Base-by-base conservation (phyloP, 768 basidiomycete genomes). In the Cystobasidium ongulense region DNA sequence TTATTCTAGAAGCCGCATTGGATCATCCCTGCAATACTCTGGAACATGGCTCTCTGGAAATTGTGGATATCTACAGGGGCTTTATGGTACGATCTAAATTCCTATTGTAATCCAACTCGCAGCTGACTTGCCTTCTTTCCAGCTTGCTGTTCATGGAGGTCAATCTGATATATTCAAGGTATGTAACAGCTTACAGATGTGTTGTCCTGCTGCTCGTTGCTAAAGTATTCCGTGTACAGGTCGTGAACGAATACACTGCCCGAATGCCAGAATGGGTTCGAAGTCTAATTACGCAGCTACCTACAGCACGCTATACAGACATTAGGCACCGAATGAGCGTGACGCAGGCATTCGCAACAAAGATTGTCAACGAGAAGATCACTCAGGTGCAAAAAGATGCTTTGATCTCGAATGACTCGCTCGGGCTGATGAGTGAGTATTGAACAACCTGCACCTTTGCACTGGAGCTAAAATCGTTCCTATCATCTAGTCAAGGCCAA, bases 161-260 rank as follows among this genome's bases (percentile, higher is more conserved):
- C 57, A 59, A 59, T 59, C 57, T 17, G 57, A 59, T 21, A 27
- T 59, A 13, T 59, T 59, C 57, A 59, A 59, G 57, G 57, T 59
- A 59, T 27, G 57, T 21, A 31, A 5, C 11, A 5, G 5, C 21
- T 21, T 21, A 23, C 57, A 59, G 2, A 8, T 21, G 23, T 2
- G 29, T 7, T 4, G 57, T 59, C 23, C 11, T 13, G 11, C 57
- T 59, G 18, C 11, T 59, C 25, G 17, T 3, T 15, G 8, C 11
- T 23, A 59, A 59, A 8, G 5, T 29, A 2, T 21, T 4, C 33
- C 11, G 43, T n/a, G 13, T 46, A n/a, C 57, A 59, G 57, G 27
- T 59, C 23, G 33, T 59, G 17, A 59, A 59, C 57, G 57, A 59
- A 27, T 59, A 59, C 33, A 59, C 57, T 7, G 57, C 57, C 23